phyloP scores from a whole-genome alignment of 768 basidiomycete genomes.

The Kwoniella sp. region DNA sequence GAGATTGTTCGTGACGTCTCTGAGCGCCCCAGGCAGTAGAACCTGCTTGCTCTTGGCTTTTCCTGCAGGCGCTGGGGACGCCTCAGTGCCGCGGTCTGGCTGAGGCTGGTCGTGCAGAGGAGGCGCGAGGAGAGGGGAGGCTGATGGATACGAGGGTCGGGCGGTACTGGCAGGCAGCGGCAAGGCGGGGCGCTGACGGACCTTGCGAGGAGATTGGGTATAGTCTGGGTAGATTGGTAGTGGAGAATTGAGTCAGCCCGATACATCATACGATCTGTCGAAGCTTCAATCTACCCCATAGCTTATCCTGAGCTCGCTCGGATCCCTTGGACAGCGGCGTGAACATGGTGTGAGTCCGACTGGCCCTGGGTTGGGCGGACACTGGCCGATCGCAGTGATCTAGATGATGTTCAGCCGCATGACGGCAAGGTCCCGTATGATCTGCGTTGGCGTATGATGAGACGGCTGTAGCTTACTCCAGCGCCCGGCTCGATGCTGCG shows the following conservation, averaged over 20 bases:
- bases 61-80: neutral
- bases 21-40: neutral
- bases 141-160: too few species aligned
- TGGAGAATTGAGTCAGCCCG: neutral
- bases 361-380: too few species aligned
- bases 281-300: slow-evolving; percentile 48
- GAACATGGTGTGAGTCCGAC: too few species aligned
- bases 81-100: neutral
- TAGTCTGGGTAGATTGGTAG: neutral
- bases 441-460: too few species aligned
- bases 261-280: too few species aligned
- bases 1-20: neutral
- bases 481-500: too few species aligned
- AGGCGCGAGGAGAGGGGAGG: neutral
- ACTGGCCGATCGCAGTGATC: too few species aligned
- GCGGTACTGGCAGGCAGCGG: too few species aligned
- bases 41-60: neutral
- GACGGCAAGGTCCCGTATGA: too few species aligned
- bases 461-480: too few species aligned
- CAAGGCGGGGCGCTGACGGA: neutral
- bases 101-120: slow-evolving; percentile 1
- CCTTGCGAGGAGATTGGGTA: neutral
- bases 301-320: slow-evolving; percentile 42
- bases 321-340: slow-evolving; percentile 47
- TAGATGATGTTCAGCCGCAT: too few species aligned